Conservation (phyloP, 495 filamentous ascomycete genomes). For the Neurospora sp. region DNA sequence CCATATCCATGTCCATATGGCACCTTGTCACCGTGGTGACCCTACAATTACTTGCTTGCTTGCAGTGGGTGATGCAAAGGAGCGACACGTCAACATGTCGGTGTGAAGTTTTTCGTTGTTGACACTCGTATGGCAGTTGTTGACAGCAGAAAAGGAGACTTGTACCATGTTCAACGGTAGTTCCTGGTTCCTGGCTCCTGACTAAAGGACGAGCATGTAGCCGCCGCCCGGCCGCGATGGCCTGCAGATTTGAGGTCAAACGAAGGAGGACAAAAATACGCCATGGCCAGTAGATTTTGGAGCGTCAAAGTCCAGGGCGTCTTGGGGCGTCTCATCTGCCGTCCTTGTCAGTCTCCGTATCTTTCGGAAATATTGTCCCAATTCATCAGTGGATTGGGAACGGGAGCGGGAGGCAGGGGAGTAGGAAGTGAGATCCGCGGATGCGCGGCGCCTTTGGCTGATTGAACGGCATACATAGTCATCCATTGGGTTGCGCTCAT, state of each 20-base stretch:
- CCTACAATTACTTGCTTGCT: neutral
- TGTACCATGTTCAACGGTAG: neutral
- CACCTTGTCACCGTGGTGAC: neutral
- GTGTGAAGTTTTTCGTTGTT: slow-evolving; percentile 9
- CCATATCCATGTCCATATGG: neutral
- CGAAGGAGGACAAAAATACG: slow-evolving; percentile 10
- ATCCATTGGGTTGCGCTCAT: neutral
- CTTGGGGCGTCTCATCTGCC: neutral
- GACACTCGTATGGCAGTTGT: neutral
- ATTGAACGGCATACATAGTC: neutral
- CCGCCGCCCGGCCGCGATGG: slow-evolving; percentile 9
- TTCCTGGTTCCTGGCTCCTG: slow-evolving; percentile 7
- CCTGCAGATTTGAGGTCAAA: slow-evolving; percentile 22
- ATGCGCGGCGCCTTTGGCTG: neutral
- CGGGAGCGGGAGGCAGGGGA: neutral
- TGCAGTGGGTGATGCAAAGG: slow-evolving; percentile 9
- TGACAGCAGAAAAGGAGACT: neutral
- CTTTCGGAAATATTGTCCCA: neutral
- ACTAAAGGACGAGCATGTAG: slow-evolving; percentile 4
- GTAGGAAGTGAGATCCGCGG: neutral
- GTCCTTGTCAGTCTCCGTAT: neutral
- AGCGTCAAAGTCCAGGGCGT: neutral
- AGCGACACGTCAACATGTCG: slow-evolving; percentile 27
- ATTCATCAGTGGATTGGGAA: neutral
- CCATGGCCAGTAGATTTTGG: neutral